Conservation (phyloP, 2,329 filamentous ascomycete genomes). For the Talaromyces sp. region DNA sequence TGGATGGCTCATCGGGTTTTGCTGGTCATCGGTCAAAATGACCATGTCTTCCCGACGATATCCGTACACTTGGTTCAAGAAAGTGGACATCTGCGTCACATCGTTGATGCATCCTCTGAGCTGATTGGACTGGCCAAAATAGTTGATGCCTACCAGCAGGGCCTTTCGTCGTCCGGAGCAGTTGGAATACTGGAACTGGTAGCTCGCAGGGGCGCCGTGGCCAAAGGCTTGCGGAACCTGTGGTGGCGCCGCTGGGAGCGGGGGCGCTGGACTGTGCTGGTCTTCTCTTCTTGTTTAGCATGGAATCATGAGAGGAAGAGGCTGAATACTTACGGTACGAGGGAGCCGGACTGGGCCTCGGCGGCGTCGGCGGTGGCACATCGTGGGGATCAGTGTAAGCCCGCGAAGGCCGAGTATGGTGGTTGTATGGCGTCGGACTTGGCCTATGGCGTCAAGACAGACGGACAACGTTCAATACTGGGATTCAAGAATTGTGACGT, state of each 20-base stretch:
- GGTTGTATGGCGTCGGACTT: slow-evolving; percentile 4
- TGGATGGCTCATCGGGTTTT: slow-evolving; percentile 94
- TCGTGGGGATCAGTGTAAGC: slow-evolving; percentile 3
- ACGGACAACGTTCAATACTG: not conserved
- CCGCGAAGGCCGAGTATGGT: slow-evolving; percentile 6
- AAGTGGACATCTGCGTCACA: slow-evolving; percentile 91
- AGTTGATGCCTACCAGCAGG: slow-evolving; percentile 90
- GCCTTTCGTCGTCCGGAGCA: slow-evolving; percentile 87
- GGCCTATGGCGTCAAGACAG: not conserved
- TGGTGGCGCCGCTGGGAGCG: slow-evolving; percentile 25
- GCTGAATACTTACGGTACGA: not conserved
- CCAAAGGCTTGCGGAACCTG: slow-evolving; percentile 67
- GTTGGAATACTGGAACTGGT: slow-evolving; percentile 87
- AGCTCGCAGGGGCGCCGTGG: slow-evolving; percentile 70
- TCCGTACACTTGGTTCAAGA: slow-evolving; percentile 76
- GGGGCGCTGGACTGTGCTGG: slow-evolving; percentile 1
- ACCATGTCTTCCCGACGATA: slow-evolving; percentile 98
- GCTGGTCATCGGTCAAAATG: slow-evolving; percentile 89
- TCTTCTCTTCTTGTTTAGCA: slow-evolving; percentile 1
- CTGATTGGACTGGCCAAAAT: slow-evolving; percentile 85
- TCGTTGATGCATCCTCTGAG: slow-evolving; percentile 93
- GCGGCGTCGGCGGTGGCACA: slow-evolving; percentile 6
- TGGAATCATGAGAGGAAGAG: not conserved
- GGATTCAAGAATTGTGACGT: not conserved
- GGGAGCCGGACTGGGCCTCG: slow-evolving; percentile 3